Evolutionary conservation across 2,329 filamentous ascomycete genomes (phyloP), one percentile per base, ranked within the genome.

Genomic region (Claviceps digitariae): DNA sequence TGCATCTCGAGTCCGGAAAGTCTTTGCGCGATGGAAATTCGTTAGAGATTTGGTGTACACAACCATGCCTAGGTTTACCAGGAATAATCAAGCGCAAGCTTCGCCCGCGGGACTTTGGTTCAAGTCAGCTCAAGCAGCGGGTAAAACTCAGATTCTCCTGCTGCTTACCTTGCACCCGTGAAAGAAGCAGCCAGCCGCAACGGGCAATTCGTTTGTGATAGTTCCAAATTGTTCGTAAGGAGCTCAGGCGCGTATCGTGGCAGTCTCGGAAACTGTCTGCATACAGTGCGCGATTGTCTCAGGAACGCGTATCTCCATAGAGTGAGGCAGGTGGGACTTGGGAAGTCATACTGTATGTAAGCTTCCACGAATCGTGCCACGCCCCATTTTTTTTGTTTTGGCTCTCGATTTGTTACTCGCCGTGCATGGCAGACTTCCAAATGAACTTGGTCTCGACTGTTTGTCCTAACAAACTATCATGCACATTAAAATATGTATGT

Each of bases 1-100:
- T 56, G 64, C 67, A 69, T 70, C 59, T 67, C 67, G 61, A 45
- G 57, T 52, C 52, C 52, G 31, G 44, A 49, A 36, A 48, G 50
- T 54, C 51, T 56, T 58, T 56, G 59, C 61, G 60, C 61, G 60
- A 62, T 56, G 52, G 54, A 41, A 21, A 47, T 53, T 52, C 27
- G 57, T 55, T 61, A 52, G 55, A 51, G 54, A 41, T 51, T 51
- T 61, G 57, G 60, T 13, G 57, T 57, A 57, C 57, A 55, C 53
- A 52, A 58, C 59, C 61, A 66, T 62, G 54, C 50, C 54, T 50
- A 36, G 13, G 36, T 43, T 43, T 23, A 51, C 54, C 51, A 51
- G 45, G 54, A 46, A 51, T 50, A 34, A 47, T 47, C 36, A 56
- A 49, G 51, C 44, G 52, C 51, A 54, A 52, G 53, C 52, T 54